phyloP scores from a whole-genome alignment of 2,329 filamentous ascomycete genomes.

The Phialophora verrucosa region DNA sequence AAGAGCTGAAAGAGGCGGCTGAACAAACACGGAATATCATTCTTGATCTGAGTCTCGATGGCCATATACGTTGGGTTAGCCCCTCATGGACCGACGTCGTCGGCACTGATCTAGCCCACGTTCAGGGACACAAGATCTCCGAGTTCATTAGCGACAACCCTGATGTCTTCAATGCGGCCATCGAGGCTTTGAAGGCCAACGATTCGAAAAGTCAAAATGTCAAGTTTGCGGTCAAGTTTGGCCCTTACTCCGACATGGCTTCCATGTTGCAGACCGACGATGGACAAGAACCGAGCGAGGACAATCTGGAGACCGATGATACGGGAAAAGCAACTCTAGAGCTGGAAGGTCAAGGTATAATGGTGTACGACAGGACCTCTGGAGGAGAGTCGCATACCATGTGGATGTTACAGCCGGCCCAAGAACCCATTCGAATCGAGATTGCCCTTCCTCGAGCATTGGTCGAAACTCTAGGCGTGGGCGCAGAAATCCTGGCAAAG shows the following conservation, averaged over 20 bases:
- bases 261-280: slow-evolving; percentile 44
- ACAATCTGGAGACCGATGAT: slow-evolving; percentile 42
- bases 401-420: slow-evolving; percentile 98
- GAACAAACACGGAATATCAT: slow-evolving; percentile 97
- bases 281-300: slow-evolving; percentile 40
- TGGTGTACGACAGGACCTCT: slow-evolving; percentile 90
- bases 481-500: slow-evolving; percentile 90
- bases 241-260: slow-evolving; percentile 70
- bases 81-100: slow-evolving; percentile 95
- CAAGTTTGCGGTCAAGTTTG: slow-evolving; percentile 75
- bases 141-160: slow-evolving; percentile 83
- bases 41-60: slow-evolving; percentile 88
- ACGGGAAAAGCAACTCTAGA: slow-evolving; percentile 60
- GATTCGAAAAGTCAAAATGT: slow-evolving; percentile 92
- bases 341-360: slow-evolving; percentile 95
- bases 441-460: slow-evolving; percentile 90
- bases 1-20: slow-evolving; percentile 92
- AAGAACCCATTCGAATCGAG: slow-evolving; percentile 86
- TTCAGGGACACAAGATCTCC: slow-evolving; percentile 77
- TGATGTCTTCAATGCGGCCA: slow-evolving; percentile 77
- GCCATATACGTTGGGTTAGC: slow-evolving; percentile 92
- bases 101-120: slow-evolving; percentile 73
- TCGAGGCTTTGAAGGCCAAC: slow-evolving; percentile 89
- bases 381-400: slow-evolving; percentile 85
- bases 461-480: slow-evolving; percentile 90